These are phyloP conservation scores for Paspalum vaginatum DNA, from an alignment of 176 grass and related monocot genomes.

Conservation along the genomic window DNA sequence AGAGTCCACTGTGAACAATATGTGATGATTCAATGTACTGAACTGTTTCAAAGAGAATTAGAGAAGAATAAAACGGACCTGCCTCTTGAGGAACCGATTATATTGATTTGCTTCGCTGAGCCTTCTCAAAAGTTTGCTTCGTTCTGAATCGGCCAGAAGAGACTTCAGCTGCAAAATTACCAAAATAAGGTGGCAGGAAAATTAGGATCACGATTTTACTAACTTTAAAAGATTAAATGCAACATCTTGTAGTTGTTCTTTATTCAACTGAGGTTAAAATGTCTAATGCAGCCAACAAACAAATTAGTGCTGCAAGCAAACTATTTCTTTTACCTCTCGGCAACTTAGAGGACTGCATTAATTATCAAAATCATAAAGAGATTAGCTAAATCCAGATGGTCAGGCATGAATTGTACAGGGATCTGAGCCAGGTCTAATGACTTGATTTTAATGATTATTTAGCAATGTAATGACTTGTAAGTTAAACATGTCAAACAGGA, in stretches of 20 bases:
- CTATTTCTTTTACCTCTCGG: not conserved
- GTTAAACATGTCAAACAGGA: not conserved
- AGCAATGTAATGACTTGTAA: not conserved
- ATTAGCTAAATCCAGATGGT: constrained; percentile 1
- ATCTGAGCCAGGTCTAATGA: not conserved
- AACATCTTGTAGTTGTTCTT: constrained; percentile 4
- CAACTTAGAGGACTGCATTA: not conserved
- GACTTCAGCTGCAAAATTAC: constrained; percentile 76
- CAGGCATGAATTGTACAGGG: not conserved
- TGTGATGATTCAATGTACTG: constrained; percentile 1
- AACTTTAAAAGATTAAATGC: not conserved
- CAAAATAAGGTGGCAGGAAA: constrained; percentile 17
- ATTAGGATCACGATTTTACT: not conserved
- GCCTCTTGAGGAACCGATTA: constrained; percentile 90
- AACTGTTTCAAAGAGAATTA: not conserved
- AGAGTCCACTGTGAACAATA: not conserved
- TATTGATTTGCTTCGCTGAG: constrained; percentile 98
- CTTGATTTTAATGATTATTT: no score
- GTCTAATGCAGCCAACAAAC: not conserved
- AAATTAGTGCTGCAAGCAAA: not conserved
- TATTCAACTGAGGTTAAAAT: not conserved
- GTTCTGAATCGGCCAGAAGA: constrained; percentile 79
- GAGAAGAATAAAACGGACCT: constrained; percentile 53
- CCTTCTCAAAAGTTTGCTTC: constrained; percentile 73
- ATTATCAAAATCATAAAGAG: not conserved